These are phyloP conservation scores for Agrocybe chaxingu DNA, from an alignment of 768 basidiomycete species.

Conservation along the genomic window DNA sequence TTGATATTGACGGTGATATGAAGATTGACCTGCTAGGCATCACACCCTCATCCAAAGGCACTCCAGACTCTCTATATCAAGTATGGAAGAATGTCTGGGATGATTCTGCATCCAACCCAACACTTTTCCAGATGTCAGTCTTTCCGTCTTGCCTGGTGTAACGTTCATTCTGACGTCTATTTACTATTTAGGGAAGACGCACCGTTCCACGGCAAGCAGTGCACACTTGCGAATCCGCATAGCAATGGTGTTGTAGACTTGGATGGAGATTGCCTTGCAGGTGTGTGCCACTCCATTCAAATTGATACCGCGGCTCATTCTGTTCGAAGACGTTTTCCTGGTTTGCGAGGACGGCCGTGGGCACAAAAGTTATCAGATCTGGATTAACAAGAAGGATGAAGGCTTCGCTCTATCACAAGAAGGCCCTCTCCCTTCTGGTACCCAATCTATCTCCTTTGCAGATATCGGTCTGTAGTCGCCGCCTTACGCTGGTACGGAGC, in stretches of 20 bases:
- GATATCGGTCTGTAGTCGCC: conserved; percentile 67
- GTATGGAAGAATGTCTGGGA: conserved; percentile 86
- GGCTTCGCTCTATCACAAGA: conserved; percentile 71
- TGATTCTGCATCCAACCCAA: conserved; percentile 43
- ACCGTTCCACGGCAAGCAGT: conserved; percentile 60
- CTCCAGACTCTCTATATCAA: conserved; percentile 41
- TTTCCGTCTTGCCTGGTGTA: neutral
- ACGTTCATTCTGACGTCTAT: neutral
- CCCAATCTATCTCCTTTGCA: conserved; percentile 81
- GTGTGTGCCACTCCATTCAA: conserved; percentile 32
- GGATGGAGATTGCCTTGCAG: conserved; percentile 93
- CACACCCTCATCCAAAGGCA: conserved; percentile 34
- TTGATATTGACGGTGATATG: conserved; percentile 88
- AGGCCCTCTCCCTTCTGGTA: conserved; percentile 69
- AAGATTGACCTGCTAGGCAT: conserved; percentile 84
- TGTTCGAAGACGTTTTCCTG: conserved; percentile 74
- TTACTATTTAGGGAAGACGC: conserved; percentile 53
- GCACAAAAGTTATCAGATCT: conserved; percentile 80
- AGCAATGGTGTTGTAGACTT: conserved; percentile 94
- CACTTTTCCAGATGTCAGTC: conserved; percentile 68
- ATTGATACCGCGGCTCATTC: neutral
- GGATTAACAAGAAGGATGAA: conserved; percentile 79
- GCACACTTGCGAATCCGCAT: conserved; percentile 83
- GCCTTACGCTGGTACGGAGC: neutral
- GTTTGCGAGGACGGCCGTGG: conserved; percentile 69